Base-by-base conservation (phyloP, 176 grass and related monocot species). In the Avena insularis region DNA sequence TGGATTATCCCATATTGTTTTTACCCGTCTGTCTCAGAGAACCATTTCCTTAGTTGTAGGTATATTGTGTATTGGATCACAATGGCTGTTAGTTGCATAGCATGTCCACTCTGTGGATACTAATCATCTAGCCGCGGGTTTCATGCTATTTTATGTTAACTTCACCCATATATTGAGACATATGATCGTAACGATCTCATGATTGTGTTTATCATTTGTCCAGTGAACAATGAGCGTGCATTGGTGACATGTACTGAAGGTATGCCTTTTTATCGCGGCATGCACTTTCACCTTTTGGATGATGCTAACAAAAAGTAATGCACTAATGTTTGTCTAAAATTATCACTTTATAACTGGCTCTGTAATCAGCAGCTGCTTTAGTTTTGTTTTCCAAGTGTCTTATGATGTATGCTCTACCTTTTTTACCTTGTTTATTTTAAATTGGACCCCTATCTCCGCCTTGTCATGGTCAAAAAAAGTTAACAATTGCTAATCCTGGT, bases 371-470 rank as follows among this genome's bases (percentile, higher is more conserved):
- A 3, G 23, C 46, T 74, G 21, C 19, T 84, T 85, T 76, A 25
- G 25, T 43, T 58, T 46, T 71, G 3, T 38, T 86, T 16, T 79
- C 68, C 25, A 56, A 21, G 58, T 57, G 33, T 57, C 47, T 53
- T 20, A 12, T 53, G 23, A 68, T 86, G 12, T 29, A 29, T 50
- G 54, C 55, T 16, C 13, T 67, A 35, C 35, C 35, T 57, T 74
- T 59, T 25, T 23, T 3, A 48, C 36, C 17, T 60, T 71, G 66
- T 54, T 80, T 72, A 84, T 77, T 84, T 48, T 71, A 38, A 12
- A 14, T 67, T 50, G 13, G 25, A 51, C 0, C 16, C 12, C 7
- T 23, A 27, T 67, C 17, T 61, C 8, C 33, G 12, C 15, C 38
- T 71, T 81, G 59, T 49, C 51, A 17, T 68, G 3, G 80, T 43